Evolutionary conservation across 2,329 filamentous ascomycete species (phyloP), one percentile per base, ranked within the genome.

Genomic region (Orbilia ellipsospora): DNA sequence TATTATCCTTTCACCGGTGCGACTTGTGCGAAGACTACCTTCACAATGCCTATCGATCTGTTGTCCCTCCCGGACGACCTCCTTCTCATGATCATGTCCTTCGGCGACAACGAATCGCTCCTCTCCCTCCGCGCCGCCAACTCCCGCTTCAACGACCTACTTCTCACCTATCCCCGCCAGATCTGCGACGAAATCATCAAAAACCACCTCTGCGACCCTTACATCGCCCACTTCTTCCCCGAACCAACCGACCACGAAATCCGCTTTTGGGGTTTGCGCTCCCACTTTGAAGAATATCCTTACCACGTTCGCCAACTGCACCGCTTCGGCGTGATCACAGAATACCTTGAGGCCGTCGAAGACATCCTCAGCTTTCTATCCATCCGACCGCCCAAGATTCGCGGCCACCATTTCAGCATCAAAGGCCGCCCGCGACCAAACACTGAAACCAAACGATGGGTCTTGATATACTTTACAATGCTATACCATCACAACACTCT

Each of bases 31-130:
- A 23, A 23, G 2, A 23, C 2, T 23, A 23, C 4, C 2, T 23
- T 23, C 62, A 54, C n/a, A 20, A 73, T 73, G 69, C 69, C 69
- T 61, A 56, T 66, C 62, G 69, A 73, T 52, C 62, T 73, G 15
- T 26, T 73, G 28, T 55, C 69, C 36, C 69, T 73, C 45, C 69
- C 69, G 28, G 62, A 73, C 69, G 69, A 73, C 40, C 54, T 73
- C 13, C 62, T 73, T 16, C 69, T 73, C 31, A 73, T 73, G 69
- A 63, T 73, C 55, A 73, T 73, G 69, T 62, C 62, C 36, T 62
- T 56, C 56, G 64, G 69, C 10, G 69, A 73, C 44, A 73, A 62
- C 20, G 2, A 5, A 26, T 60, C 55, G 23, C 62, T 73, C 15
- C 63, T 66, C n/a, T 60, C 55, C 13, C 69, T 73, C 18, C 69